Conservation (phyloP, 352 stramenopile species). For the Globisporangium spinosum region DNA sequence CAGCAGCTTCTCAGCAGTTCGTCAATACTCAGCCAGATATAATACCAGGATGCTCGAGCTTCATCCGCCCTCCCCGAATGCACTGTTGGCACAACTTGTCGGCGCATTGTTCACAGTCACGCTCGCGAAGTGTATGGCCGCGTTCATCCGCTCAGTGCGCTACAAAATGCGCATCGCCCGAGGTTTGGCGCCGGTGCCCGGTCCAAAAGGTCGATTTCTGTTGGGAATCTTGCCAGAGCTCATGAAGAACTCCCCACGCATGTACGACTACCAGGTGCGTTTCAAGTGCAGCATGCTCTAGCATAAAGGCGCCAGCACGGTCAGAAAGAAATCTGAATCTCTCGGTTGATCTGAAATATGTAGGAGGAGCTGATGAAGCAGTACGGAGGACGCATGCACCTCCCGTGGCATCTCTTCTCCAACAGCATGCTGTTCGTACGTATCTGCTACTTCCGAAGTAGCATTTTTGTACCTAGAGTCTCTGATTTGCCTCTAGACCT, state of each 20-base stretch:
- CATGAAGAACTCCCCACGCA: constrained; percentile 42
- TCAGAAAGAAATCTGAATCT: not conserved
- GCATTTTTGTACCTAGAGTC: too few relatives aligned
- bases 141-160: constrained; percentile 15
- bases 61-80: too few relatives aligned
- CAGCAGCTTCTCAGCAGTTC: too few relatives aligned
- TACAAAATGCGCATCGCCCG: constrained; percentile 54
- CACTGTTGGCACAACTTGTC: too few relatives aligned
- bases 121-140: too few relatives aligned
- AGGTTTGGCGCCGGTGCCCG: constrained; percentile 36
- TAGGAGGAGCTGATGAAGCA: constrained; percentile 36
- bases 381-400: constrained; percentile 51
- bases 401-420: constrained; percentile 61
- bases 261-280: constrained; percentile 51
- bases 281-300: too few relatives aligned
- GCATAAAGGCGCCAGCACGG: too few relatives aligned
- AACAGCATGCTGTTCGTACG: constrained; percentile 52
- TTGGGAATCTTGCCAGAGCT: constrained; percentile 52
- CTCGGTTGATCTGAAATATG: not conserved
- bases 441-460: too few relatives aligned
- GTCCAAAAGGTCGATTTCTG: constrained; percentile 38
- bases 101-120: too few relatives aligned
- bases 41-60: too few relatives aligned
- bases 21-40: too few relatives aligned
- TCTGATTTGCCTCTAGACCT: too few relatives aligned